phyloP scores from a whole-genome alignment of 495 filamentous ascomycete species.

The Lasiosphaeria hispida region DNA sequence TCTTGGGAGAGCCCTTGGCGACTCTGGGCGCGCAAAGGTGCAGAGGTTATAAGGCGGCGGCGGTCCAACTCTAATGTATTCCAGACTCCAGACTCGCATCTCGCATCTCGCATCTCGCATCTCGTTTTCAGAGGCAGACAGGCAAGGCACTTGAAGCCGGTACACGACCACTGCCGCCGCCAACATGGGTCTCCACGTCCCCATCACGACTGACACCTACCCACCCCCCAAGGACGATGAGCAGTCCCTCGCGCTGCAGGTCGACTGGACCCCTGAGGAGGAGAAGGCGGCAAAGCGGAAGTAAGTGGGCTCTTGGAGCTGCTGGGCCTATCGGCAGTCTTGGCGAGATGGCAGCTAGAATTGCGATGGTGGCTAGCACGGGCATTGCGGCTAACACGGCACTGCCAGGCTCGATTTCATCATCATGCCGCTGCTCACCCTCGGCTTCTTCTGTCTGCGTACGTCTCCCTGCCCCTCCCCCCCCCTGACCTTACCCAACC shows the following conservation, averaged over 20 bases:
- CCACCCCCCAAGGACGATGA: conserved; percentile 28
- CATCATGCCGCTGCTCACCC: conserved; percentile 47
- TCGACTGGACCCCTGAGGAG: conserved; percentile 38
- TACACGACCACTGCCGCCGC: background rate
- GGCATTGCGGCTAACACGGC: background rate
- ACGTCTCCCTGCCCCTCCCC: conserved; percentile 32
- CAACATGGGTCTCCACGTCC: conserved; percentile 12
- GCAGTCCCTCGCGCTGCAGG: conserved; percentile 23
- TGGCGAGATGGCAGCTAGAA: background rate
- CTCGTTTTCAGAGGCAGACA: background rate
- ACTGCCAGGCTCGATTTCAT: conserved; percentile 48
- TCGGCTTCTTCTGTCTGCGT: conserved; percentile 57
- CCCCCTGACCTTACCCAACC: background rate
- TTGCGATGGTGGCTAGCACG: background rate
- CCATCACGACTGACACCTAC: conserved; percentile 16
- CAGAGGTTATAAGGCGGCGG: too few species aligned
- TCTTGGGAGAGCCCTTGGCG: too few species aligned
- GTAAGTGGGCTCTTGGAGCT: conserved; percentile 21
- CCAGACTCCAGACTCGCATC: background rate
- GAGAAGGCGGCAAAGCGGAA: conserved; percentile 38
- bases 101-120: background rate
- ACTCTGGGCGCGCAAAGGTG: too few species aligned
- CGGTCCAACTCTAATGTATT: background rate
- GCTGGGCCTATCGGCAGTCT: conserved; percentile 7
- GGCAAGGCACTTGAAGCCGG: background rate